Evolutionary conservation across 1,284 basidiomycete species (phyloP), one percentile per base, ranked within the genome.

Genomic region (Cryptococcus deneoformans): DNA sequence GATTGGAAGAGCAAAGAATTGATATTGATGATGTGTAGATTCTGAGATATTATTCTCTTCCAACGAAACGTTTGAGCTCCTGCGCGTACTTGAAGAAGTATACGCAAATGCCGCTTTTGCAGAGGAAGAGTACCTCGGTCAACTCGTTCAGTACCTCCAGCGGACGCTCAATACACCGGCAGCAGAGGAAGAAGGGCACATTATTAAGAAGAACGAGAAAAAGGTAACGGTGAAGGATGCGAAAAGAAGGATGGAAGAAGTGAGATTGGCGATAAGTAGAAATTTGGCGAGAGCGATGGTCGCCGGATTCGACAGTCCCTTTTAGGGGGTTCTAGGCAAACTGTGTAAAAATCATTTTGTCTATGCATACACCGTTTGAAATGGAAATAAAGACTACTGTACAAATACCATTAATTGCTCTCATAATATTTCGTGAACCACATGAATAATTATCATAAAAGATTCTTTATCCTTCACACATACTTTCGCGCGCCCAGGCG

Each of bases 71-170:
- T 79, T 77, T 49, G 79, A 80, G 56, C 70, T 81, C 20, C 68
- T 81, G 54, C 68, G 79, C 2, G 67, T 77, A 14, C 60, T 80
- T n/a, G 78, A 81, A 56, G 78, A 80, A 37, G 67, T 80, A 20
- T 65, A 71, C 6, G 54, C 64, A 1, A 71, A 69, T 45, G 67
- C 76, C 2, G 55, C 57, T 7, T 74, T 64, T 48, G 74, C 75
- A 3, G 67, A 72, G 0, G 52, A 57, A 12, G 72, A 72, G 35
- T 77, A 77, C 57, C 68, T 78, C n/a, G 52, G 57, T 0, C 67
- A 67, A 51, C 52, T 73, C 47, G 58, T 58, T 24, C 38, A 52
- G 8, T 67, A 66, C 46, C 60, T 73, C 11, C 52, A 54, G 16
- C 54, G 61, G 24, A 6, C 48, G 35, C 50, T 35, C 42, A 49